Conservation (phyloP, 164 flowering plant species). For the Pachysandra terminalis region DNA sequence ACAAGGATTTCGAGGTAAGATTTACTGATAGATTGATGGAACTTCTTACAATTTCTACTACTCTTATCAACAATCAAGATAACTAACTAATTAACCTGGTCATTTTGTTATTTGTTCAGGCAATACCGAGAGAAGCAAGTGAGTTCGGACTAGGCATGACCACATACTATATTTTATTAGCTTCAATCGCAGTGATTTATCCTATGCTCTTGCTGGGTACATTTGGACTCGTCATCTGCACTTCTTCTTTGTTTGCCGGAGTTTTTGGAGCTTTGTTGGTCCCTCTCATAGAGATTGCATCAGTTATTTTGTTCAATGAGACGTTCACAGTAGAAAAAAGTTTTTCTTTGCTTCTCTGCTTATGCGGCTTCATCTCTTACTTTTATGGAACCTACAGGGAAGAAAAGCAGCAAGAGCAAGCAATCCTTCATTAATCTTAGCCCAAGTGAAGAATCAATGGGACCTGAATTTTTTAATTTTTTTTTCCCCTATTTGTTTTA, state of each 20-base stretch:
- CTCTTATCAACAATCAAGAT: too few species aligned
- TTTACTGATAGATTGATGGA: background rate
- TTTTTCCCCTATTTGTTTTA: too few species aligned
- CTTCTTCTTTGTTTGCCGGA: slow-evolving; percentile 6
- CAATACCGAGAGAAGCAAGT: background rate
- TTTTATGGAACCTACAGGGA: background rate
- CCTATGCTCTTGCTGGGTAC: slow-evolving; percentile 3
- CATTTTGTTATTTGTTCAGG: background rate
- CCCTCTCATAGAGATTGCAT: background rate
- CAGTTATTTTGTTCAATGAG: background rate
- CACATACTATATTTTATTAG: slow-evolving; percentile 9
- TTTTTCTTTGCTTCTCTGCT: background rate
- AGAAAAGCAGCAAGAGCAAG: background rate
- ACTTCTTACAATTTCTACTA: too few species aligned
- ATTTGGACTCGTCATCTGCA: slow-evolving; percentile 1
- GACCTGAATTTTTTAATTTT: too few species aligned
- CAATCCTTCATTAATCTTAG: too few species aligned
- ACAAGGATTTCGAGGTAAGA: slow-evolving; percentile 42
- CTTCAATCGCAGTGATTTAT: background rate
- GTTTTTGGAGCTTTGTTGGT: background rate
- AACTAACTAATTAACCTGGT: too few species aligned
- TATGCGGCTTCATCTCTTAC: background rate
- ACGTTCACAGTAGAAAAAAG: background rate
- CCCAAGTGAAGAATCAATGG: too few species aligned
- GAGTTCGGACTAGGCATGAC: slow-evolving; percentile 6